phyloP scores from a whole-genome alignment of 768 basidiomycete genomes.

The Sistotremastrum suecicum region DNA sequence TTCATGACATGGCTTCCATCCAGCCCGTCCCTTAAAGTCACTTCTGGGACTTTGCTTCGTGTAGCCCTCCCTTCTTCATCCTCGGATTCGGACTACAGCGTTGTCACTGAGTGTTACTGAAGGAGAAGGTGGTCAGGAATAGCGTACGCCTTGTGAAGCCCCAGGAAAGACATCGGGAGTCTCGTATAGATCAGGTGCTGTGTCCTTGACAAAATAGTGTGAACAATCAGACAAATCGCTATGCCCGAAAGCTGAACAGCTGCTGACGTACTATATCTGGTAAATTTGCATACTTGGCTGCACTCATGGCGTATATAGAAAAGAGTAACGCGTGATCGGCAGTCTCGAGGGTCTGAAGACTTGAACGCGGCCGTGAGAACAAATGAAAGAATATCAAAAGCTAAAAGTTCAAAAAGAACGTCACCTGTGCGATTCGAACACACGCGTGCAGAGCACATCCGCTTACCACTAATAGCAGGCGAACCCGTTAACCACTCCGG shows the following conservation, averaged over 20 bases:
- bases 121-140: not conserved
- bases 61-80: slow-evolving; percentile 9
- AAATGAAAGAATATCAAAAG: not conserved
- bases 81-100: too few species aligned
- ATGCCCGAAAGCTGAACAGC: too few species aligned
- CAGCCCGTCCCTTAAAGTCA: slow-evolving; percentile 44
- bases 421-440: slow-evolving; percentile 16
- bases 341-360: too few species aligned
- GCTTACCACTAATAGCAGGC: slow-evolving; percentile 37
- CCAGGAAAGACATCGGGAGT: slow-evolving; percentile 63
- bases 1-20: slow-evolving; percentile 51
- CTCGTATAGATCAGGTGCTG: slow-evolving; percentile 84
- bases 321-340: not conserved
- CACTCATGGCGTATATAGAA: slow-evolving; percentile 29
- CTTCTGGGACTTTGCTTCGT: slow-evolving; percentile 25
- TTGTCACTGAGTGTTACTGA: slow-evolving; percentile 2
- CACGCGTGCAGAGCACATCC: slow-evolving; percentile 14
- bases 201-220: slow-evolving; percentile 40
- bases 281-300: slow-evolving; percentile 72
- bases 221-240: slow-evolving; percentile 2
- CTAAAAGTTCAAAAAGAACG: slow-evolving; percentile 6
- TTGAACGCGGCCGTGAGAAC: not conserved
- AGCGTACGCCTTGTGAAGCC: slow-evolving; percentile 31
- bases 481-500: slow-evolving; percentile 90
- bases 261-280: slow-evolving; percentile 71